A percentile compares a stretch with the other conserved stretches of the same genome.
phyloP scores from a whole-genome alignment of 2,329 filamentous ascomycete genomes.

The Fusarium falciforme region DNA sequence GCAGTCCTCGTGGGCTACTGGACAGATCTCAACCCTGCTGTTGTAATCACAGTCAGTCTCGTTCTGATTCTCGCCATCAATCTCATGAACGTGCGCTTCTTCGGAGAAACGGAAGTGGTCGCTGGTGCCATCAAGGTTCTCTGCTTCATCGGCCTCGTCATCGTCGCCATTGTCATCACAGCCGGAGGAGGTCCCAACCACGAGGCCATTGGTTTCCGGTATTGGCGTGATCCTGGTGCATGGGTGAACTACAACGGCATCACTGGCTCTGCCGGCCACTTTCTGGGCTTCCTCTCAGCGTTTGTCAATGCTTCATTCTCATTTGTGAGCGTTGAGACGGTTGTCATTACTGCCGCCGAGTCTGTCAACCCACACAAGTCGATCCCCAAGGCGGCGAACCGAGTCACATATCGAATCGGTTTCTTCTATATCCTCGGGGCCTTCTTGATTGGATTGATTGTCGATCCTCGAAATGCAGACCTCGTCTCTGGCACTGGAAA shows the following conservation, averaged over 20 bases:
- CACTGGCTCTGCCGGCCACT: conserved; percentile 59
- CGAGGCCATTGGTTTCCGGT: conserved; percentile 56
- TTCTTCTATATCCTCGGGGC: conserved; percentile 70
- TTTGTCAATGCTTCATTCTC: conserved; percentile 67
- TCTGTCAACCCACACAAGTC: conserved; percentile 70
- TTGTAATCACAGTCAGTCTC: conserved; percentile 64
- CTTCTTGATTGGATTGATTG: conserved; percentile 68
- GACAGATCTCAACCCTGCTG: conserved; percentile 39
- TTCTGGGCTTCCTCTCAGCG: conserved; percentile 66
- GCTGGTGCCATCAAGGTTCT: conserved; percentile 70
- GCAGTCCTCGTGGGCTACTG: conserved; percentile 39
- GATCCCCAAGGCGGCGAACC: conserved; percentile 70
- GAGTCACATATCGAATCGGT: conserved; percentile 69
- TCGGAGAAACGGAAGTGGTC: conserved; percentile 72
- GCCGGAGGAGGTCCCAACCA: conserved; percentile 66
- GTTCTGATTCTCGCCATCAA: conserved; percentile 66
- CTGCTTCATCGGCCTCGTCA: conserved; percentile 68
- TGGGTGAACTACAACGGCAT: conserved; percentile 61
- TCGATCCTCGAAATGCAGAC: conserved; percentile 70
- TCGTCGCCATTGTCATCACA: conserved; percentile 66
- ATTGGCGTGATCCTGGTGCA: conserved; percentile 55
- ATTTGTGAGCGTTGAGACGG: conserved; percentile 55
- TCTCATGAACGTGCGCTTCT: conserved; percentile 67
- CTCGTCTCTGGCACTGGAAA: conserved; percentile 57
- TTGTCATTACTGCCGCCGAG: conserved; percentile 70